phyloP scores from a whole-genome alignment of 441 rosid species.

The Rhodomyrtus psidioides region DNA sequence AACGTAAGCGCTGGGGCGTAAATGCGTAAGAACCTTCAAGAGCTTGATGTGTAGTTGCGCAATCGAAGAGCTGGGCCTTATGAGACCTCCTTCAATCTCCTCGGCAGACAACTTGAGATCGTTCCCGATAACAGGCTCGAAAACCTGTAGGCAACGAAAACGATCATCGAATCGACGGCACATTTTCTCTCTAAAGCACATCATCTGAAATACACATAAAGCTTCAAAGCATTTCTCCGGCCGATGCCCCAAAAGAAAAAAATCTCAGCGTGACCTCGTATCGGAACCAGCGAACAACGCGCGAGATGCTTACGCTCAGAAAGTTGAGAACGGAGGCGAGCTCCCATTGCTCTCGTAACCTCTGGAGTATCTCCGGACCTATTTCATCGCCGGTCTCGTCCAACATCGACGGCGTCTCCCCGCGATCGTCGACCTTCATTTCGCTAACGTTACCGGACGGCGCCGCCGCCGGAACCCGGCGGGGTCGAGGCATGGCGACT shows the following conservation, averaged over 20 bases:
- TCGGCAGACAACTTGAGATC: slow-evolving; percentile 63
- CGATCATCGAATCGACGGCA: background rate
- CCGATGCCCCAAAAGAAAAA: too few species aligned
- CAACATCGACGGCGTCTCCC: background rate
- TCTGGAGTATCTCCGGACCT: slow-evolving; percentile 27
- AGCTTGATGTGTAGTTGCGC: slow-evolving; percentile 66
- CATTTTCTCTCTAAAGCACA: too few species aligned
- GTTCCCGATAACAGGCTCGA: slow-evolving; percentile 44
- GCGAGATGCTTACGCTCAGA: slow-evolving; percentile 29
- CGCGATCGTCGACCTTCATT: background rate
- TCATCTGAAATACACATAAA: too few species aligned
- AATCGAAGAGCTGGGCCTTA: slow-evolving; percentile 33
- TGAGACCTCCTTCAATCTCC: slow-evolving; percentile 63
- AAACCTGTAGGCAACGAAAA: slow-evolving; percentile 41
- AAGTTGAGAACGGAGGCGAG: slow-evolving; percentile 87
- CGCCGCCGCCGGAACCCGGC: background rate
- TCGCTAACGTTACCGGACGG: background rate
- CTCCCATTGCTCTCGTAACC: slow-evolving; percentile 79
- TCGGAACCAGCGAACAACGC: background rate
- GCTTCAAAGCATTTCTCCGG: background rate
- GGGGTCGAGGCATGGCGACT: background rate
- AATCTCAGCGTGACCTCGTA: too few species aligned
- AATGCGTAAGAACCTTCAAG: slow-evolving; percentile 41
- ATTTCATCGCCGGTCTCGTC: slow-evolving; percentile 19
- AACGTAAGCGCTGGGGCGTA: background rate